Conservation (phyloP, 2,329 filamentous ascomycete genomes). For the Cladosporium sp. region DNA sequence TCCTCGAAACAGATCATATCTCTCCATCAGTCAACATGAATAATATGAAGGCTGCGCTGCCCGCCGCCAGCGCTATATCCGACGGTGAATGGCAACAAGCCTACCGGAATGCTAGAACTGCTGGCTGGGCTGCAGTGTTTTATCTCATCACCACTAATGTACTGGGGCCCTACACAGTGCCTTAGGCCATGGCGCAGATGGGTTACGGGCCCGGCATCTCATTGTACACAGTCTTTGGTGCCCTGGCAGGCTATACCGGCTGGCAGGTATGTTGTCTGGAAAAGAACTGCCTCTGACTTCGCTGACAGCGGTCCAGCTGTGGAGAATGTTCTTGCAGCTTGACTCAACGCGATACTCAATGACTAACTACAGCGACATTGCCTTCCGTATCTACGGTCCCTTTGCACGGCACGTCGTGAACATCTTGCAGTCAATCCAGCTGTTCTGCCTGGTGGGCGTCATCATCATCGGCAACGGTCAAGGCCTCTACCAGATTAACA, state of each 20-base stretch:
- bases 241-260: constrained; percentile 34
- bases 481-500: constrained; percentile 48
- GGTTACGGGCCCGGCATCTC: constrained; percentile 35
- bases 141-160: constrained; percentile 45
- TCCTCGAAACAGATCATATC: neutral
- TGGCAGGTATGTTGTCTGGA: constrained; percentile 19
- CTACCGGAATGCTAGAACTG: constrained; percentile 33
- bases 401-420: constrained; percentile 37
- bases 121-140: constrained; percentile 37
- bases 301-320: constrained; percentile 23
- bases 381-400: constrained; percentile 16
- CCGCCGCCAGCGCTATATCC: neutral
- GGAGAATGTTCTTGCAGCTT: constrained; percentile 38
- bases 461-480: constrained; percentile 53
- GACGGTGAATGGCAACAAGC: constrained; percentile 31
- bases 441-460: constrained; percentile 50
- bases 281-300: neutral
- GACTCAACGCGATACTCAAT: constrained; percentile 40
- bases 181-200: constrained; percentile 31
- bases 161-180: constrained; percentile 34
- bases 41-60: neutral
- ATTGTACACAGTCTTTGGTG: constrained; percentile 36
- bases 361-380: constrained; percentile 39
- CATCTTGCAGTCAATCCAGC: constrained; percentile 37
- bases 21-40: neutral